phyloP scores from a whole-genome alignment of 179 eudicot species.

The Silene coronaria region DNA sequence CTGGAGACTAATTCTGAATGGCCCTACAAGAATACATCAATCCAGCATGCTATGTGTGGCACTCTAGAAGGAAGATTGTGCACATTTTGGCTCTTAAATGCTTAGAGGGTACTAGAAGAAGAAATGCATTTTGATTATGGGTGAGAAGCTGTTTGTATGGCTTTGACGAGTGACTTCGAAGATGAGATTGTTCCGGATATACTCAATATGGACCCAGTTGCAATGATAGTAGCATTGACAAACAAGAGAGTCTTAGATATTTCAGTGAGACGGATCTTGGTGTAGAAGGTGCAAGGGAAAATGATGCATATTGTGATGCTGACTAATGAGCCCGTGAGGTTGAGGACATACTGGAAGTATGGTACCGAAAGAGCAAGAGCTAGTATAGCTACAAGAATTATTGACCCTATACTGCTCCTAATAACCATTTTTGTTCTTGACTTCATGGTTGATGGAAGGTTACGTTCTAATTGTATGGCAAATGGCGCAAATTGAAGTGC shows the following conservation, averaged over 20 bases:
- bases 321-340: conserved; percentile 74
- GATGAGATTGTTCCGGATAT: conserved; percentile 54
- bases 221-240: conserved; percentile 37
- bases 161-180: conserved; percentile 32
- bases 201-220: conserved; percentile 41
- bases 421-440: conserved; percentile 41
- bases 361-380: conserved; percentile 61
- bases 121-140: neutral
- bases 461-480: conserved; percentile 55
- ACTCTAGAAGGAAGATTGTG: neutral
- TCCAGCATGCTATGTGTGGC: neutral
- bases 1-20: conserved; percentile 3
- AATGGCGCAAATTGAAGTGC: conserved; percentile 69
- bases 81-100: neutral
- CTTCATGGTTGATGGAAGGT: conserved; percentile 39
- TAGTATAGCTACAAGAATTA: conserved; percentile 45
- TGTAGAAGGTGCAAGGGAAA: conserved; percentile 60
- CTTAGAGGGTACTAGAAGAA: neutral
- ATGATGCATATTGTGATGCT: conserved; percentile 53
- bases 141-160: conserved; percentile 21
- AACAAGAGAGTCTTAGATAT: conserved; percentile 33
- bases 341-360: conserved; percentile 62
- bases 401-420: conserved; percentile 51
- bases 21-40: neutral
- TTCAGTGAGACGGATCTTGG: conserved; percentile 41